Evolutionary conservation across 228 moss, liverwort and hornwort genomes (phyloP), one percentile per base, ranked within the genome.

Genomic region (Sphagnum fallax): DNA sequence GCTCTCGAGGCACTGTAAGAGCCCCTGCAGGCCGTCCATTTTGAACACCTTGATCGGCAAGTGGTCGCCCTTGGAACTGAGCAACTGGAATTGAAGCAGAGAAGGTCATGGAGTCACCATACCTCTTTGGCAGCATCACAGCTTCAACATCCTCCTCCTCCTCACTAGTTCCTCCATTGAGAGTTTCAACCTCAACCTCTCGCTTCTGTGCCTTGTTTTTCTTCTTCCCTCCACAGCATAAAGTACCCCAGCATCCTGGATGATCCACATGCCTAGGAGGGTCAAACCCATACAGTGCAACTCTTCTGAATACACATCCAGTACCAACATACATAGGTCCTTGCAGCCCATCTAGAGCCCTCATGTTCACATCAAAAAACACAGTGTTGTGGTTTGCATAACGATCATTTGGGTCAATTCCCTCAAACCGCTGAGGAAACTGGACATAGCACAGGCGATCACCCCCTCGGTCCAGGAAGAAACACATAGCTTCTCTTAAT

Each of bases 281-380:
- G n/a, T 86, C 86, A 51, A 86, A 86, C 11, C 86, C 86, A 10
- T 86, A 86, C 8, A 86, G 66, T 16, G 86, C 86, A 49, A 78
- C 83, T 51, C 86, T 74, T 12, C 86, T 80, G 71, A 86, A 86
- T 18, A 86, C 83, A 51, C 86, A 86, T 52, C 86, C 86, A 0
- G 86, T 86, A 18, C 86, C 86, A 7, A 86, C 86, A 62, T 86
- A 86, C 0, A 86, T 80, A 48, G 86, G 86, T 49, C 86, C 86
- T 74, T 86, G 86, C 6, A 86, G 67, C 14, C 86, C 86, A 68
- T 86, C 86, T 4, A 86, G 51, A 13, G 86, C 86, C 59, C 86
- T 74, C 86, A 86, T 86, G 16, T 86, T 86, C 52, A 86, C 86
- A 60, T 86, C 86, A 71, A 86, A 86, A 70, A 86, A 86, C 60